Evolutionary conservation across 768 basidiomycete genomes (phyloP).

Genomic region (Collybia nuda): DNA sequence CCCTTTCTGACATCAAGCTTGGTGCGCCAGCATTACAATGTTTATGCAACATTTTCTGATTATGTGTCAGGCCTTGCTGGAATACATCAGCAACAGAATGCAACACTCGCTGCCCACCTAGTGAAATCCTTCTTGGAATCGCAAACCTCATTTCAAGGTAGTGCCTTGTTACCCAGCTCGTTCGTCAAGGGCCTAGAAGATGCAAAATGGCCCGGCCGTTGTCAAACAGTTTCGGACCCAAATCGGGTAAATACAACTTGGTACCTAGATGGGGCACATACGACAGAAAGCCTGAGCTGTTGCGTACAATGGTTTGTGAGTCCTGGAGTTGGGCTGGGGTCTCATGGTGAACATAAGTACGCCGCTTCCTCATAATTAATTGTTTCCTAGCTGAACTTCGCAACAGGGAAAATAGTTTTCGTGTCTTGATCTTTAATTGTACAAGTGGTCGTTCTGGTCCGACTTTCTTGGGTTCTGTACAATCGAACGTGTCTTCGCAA

Average conservation of each 20-base stretch:
- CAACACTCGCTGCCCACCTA: slow-evolving; percentile 78
- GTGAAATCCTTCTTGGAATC: slow-evolving; percentile 60
- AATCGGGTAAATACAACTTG: slow-evolving; percentile 55
- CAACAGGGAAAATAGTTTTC: slow-evolving; percentile 25
- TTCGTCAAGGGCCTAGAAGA: slow-evolving; percentile 64
- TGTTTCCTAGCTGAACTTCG: slow-evolving; percentile 2
- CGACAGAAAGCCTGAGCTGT: slow-evolving; percentile 82
- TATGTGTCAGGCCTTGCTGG: slow-evolving; percentile 72
- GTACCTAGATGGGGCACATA: slow-evolving; percentile 97
- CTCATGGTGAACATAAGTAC: slow-evolving; percentile 15
- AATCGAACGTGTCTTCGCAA: slow-evolving; percentile 48
- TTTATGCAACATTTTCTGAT: background rate
- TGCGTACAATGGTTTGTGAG: slow-evolving; percentile 88
- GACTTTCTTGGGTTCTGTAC: slow-evolving; percentile 62
- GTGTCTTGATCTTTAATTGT: slow-evolving; percentile 92
- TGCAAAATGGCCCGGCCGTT: slow-evolving; percentile 92
- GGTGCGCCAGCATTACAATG: slow-evolving; percentile 39
- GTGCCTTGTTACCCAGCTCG: slow-evolving; percentile 41
- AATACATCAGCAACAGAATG: slow-evolving; percentile 84
- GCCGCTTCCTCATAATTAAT: slow-evolving; percentile 6
- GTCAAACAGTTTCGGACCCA: slow-evolving; percentile 79
- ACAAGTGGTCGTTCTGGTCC: slow-evolving; percentile 85
- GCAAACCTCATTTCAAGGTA: slow-evolving; percentile 22
- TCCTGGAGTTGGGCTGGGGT: slow-evolving; percentile 49
- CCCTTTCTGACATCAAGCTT: slow-evolving; percentile 54